Evolutionary conservation across 2,329 filamentous ascomycete genomes (phyloP).

Genomic region (Sporothrix mexicana): DNA sequence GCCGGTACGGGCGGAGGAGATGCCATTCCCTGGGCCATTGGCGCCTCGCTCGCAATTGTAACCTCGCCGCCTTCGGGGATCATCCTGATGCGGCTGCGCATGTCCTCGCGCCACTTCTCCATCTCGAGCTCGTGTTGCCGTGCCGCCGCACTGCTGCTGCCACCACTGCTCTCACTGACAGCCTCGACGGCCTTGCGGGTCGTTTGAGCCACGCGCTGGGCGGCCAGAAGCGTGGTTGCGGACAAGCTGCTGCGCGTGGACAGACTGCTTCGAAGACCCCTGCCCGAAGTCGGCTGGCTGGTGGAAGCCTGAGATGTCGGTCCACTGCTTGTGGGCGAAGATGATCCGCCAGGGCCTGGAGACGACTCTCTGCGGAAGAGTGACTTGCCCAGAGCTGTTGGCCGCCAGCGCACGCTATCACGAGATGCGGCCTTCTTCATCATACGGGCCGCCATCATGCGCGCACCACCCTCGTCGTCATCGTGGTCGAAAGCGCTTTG

Average conservation of each 20-base stretch:
- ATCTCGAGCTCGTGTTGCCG: slow-evolving; percentile 42
- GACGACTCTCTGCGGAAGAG: slow-evolving; percentile 27
- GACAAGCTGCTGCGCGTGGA: slow-evolving; percentile 27
- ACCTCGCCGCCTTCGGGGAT: slow-evolving; percentile 41
- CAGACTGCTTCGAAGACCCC: not conserved
- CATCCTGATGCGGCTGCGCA: slow-evolving; percentile 48
- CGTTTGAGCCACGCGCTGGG: slow-evolving; percentile 33
- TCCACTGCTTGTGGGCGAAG: too few species aligned
- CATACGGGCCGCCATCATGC: slow-evolving; percentile 21
- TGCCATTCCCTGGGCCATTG: not conserved
- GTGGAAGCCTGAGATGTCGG: not conserved
- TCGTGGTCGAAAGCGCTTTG: slow-evolving; percentile 39
- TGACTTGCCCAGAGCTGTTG: slow-evolving; percentile 25
- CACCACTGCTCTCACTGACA: slow-evolving; percentile 10
- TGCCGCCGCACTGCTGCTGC: slow-evolving; percentile 33
- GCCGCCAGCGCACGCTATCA: slow-evolving; percentile 29
- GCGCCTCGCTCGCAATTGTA: not conserved
- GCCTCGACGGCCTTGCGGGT: slow-evolving; percentile 33
- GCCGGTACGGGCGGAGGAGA: not conserved
- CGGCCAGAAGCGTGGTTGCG: slow-evolving; percentile 29
- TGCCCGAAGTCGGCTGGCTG: not conserved
- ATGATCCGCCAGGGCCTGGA: not conserved
- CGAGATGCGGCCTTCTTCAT: slow-evolving; percentile 21
- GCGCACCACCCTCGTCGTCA: slow-evolving; percentile 23
- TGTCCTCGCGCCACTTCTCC: slow-evolving; percentile 46